A percentile compares a stretch with the other conserved stretches of the same genome.
Evolutionary conservation across 2,329 filamentous ascomycete genomes (phyloP).

Genomic region (Chaetomium strumarium): DNA sequence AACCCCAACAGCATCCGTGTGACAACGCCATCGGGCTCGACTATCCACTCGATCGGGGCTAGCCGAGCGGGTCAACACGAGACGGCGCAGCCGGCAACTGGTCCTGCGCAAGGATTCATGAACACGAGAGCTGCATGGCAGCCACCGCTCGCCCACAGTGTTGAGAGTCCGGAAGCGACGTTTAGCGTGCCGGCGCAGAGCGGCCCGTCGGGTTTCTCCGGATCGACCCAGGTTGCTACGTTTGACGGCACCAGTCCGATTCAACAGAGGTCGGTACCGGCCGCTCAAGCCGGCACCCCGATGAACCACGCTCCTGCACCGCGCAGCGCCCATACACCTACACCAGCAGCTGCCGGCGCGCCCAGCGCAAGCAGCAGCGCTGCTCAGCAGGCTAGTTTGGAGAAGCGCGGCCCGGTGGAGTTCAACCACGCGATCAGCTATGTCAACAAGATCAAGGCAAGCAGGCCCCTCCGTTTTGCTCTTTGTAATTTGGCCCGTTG

Average conservation of each 20-base stretch:
- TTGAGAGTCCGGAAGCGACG: conserved; percentile 57
- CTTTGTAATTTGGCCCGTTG: not conserved
- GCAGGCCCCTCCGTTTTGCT: conserved; percentile 24
- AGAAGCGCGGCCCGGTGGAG: conserved; percentile 90
- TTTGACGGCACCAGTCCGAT: conserved; percentile 30
- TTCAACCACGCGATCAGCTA: conserved; percentile 99
- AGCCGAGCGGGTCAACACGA: conserved; percentile 45
- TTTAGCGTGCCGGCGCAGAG: conserved; percentile 54
- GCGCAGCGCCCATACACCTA: conserved; percentile 54
- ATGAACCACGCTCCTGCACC: conserved; percentile 40
- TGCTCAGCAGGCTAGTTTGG: conserved; percentile 56
- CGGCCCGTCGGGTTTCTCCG: conserved; percentile 34
- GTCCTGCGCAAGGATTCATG: conserved; percentile 40
- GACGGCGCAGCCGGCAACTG: conserved; percentile 32
- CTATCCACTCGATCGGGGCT: conserved; percentile 73
- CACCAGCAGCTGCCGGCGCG: conserved; percentile 49
- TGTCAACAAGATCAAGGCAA: conserved; percentile 98
- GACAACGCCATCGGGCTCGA: conserved; percentile 96
- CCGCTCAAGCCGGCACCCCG: conserved; percentile 31
- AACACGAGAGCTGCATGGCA: conserved; percentile 46
- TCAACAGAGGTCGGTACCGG: conserved; percentile 29
- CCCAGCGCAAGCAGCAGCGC: conserved; percentile 57
- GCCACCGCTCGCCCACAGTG: conserved; percentile 48
- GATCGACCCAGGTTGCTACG: conserved; percentile 39
- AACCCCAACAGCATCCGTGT: conserved; percentile 95